Evolutionary conservation across 352 stramenopile species (phyloP).

Genomic region (Phytophthora pisi): DNA sequence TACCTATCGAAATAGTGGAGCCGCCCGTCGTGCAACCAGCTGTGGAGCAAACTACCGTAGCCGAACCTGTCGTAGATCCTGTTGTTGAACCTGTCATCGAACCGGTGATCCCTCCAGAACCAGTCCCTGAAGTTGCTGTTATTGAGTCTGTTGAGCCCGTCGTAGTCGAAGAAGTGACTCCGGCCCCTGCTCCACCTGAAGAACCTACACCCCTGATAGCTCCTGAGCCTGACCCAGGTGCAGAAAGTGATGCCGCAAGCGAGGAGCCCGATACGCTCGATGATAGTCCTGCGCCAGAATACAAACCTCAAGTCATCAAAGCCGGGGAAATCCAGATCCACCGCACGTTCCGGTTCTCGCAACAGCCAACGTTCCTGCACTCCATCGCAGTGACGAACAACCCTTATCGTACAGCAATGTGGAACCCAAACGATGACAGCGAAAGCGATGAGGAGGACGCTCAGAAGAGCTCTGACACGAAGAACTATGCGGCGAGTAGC

Average conservation of each 20-base stretch:
- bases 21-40: neutral
- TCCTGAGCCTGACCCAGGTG: neutral
- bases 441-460: conserved; percentile 47
- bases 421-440: conserved; percentile 48
- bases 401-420: conserved; percentile 44
- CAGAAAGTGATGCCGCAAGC: neutral
- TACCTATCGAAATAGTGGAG: conserved; percentile 10
- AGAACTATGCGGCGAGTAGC: neutral
- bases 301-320: conserved; percentile 20
- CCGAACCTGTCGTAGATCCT: neutral
- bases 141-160: conserved; percentile 2
- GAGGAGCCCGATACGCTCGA: conserved; percentile 3
- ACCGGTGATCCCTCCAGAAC: neutral
- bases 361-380: conserved; percentile 49
- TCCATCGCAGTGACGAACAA: conserved; percentile 45
- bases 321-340: conserved; percentile 24
- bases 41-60: conserved; percentile 1
- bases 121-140: conserved; percentile 4
- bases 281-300: neutral
- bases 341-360: conserved; percentile 50
- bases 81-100: neutral
- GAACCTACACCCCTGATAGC: conserved; percentile 2
- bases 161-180: conserved; percentile 8
- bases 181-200: conserved; percentile 3
- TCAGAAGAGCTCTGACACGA: conserved; percentile 2